These are phyloP conservation scores for Trifolium pratense DNA, from an alignment of 306 rosid species.

Conservation along the genomic window DNA sequence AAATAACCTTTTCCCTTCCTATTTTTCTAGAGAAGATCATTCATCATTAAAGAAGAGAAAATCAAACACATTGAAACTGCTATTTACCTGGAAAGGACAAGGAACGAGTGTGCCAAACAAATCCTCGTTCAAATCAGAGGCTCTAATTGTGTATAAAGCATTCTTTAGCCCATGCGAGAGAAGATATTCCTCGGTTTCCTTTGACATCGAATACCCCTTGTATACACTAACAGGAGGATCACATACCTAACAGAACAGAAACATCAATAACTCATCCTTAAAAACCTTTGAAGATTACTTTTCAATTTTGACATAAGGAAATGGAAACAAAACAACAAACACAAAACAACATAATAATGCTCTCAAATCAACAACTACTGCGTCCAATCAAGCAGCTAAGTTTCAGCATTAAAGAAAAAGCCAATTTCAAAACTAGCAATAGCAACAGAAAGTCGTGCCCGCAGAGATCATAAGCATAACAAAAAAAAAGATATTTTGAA, in stretches of 20 bases:
- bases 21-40: constrained; percentile 18
- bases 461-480: constrained; percentile 8
- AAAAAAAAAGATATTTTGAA: not conserved
- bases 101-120: constrained; percentile 68
- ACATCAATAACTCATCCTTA: constrained; percentile 2
- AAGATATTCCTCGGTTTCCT: constrained; percentile 76
- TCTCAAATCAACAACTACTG: constrained; percentile 21
- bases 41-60: not conserved
- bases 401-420: not conserved
- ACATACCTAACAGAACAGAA: constrained; percentile 56
- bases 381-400: constrained; percentile 24
- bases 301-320: not conserved
- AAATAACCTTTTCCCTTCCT: not conserved
- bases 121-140: constrained; percentile 72
- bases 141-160: constrained; percentile 81
- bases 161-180: constrained; percentile 70
- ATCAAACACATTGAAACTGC: constrained; percentile 2
- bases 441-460: constrained; percentile 11
- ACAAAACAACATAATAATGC: not conserved
- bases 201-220: constrained; percentile 74
- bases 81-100: constrained; percentile 72
- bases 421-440: not conserved
- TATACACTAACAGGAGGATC: constrained; percentile 89
- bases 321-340: constrained; percentile 13
- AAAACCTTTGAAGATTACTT: constrained; percentile 21